Percentiles rank a stretch among this genome's conserved stretches.
These are phyloP conservation scores for Trametes coccinea DNA, from an alignment of 768 basidiomycete species.

Conservation along the genomic window DNA sequence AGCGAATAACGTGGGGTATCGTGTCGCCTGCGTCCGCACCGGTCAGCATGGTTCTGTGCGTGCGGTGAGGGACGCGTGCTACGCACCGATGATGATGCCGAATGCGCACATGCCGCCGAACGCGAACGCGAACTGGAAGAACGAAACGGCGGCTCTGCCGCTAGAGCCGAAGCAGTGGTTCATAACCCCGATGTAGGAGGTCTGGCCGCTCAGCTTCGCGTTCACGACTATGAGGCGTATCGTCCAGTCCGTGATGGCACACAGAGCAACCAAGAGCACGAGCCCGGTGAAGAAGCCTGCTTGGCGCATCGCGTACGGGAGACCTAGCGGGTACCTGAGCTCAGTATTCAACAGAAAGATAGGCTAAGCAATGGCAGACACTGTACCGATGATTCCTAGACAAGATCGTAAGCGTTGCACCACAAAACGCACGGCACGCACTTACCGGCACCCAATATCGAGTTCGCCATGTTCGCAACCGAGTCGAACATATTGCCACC, in stretches of 20 bases:
- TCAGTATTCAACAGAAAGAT: background rate
- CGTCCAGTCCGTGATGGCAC: slow-evolving; percentile 93
- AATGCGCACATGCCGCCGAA: slow-evolving; percentile 99
- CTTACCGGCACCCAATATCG: slow-evolving; percentile 88
- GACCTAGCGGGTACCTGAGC: slow-evolving; percentile 45
- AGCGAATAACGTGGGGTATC: slow-evolving; percentile 90
- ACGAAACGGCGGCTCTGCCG: slow-evolving; percentile 91
- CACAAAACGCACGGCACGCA: slow-evolving; percentile 20
- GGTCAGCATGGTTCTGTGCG: background rate
- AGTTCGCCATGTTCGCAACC: slow-evolving; percentile 93
- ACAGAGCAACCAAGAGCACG: slow-evolving; percentile 76
- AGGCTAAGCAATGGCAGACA: background rate
- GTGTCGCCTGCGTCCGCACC: slow-evolving; percentile 68
- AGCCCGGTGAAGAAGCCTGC: slow-evolving; percentile 92
- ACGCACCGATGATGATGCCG: slow-evolving; percentile 83
- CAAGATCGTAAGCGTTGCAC: background rate
- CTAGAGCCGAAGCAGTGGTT: slow-evolving; percentile 86
- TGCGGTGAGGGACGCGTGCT: background rate
- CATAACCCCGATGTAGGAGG: slow-evolving; percentile 95
- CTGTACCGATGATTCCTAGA: slow-evolving; percentile 72
- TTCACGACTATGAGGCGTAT: slow-evolving; percentile 95
- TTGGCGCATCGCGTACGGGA: slow-evolving; percentile 93
- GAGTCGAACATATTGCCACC: slow-evolving; percentile 81
- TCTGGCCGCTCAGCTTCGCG: slow-evolving; percentile 91
- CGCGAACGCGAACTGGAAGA: slow-evolving; percentile 97